These are phyloP conservation scores for Citeromyces hawaiiensis DNA, from an alignment of 1,139 yeast genomes.

Conservation along the genomic window DNA sequence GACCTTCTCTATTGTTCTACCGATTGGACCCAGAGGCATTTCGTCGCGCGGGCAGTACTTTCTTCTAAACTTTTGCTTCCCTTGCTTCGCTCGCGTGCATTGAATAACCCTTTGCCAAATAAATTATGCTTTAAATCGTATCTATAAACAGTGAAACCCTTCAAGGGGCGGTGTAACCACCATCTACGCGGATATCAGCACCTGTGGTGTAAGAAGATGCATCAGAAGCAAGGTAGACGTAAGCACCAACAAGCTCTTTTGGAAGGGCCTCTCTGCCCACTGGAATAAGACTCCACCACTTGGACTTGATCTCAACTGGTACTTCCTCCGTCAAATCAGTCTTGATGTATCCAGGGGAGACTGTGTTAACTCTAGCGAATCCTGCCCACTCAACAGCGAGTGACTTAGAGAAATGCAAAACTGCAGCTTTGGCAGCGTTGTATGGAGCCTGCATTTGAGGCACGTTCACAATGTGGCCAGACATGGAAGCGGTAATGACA, in stretches of 20 bases:
- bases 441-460: constrained; percentile 45
- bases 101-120: no score
- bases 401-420: constrained; percentile 37
- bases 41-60: no score
- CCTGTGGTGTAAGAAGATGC: constrained; percentile 85
- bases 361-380: constrained; percentile 41
- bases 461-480: constrained; percentile 40
- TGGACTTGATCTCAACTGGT: constrained; percentile 16
- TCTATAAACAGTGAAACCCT: not conserved
- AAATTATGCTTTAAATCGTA: not conserved
- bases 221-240: constrained; percentile 72
- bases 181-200: constrained; percentile 69
- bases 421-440: constrained; percentile 46
- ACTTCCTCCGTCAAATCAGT: constrained; percentile 29
- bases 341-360: constrained; percentile 42
- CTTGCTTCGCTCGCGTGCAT: no score
- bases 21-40: no score
- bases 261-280: constrained; percentile 72
- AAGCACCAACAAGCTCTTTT: constrained; percentile 77
- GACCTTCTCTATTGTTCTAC: no score
- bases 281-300: constrained; percentile 64
- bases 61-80: no score
- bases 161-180: constrained; percentile 49
- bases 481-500: constrained; percentile 50
- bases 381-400: constrained; percentile 40